Evolutionary conservation across 345 rosid genomes (phyloP).

Genomic region (Excoecaria cochinchinensis): DNA sequence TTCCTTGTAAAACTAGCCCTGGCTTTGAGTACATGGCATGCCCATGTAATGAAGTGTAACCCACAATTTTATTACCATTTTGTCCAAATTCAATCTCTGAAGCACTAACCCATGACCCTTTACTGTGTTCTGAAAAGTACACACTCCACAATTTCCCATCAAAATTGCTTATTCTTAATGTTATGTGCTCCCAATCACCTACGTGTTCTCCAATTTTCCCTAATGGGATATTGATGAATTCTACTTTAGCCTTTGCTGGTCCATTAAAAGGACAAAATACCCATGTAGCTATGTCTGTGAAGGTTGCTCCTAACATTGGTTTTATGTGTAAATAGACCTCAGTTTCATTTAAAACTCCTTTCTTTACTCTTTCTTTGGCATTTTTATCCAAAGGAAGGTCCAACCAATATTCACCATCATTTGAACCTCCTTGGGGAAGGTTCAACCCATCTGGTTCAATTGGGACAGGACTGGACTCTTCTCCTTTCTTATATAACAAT

Average conservation of each 20-base stretch:
- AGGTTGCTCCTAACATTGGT: slow-evolving; percentile 78
- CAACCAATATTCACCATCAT: slow-evolving; percentile 73
- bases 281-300: slow-evolving; percentile 73
- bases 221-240: slow-evolving; percentile 43
- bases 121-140: slow-evolving; percentile 65
- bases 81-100: slow-evolving; percentile 56
- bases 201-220: slow-evolving; percentile 80
- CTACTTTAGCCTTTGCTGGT: slow-evolving; percentile 65
- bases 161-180: slow-evolving; percentile 77
- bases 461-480: slow-evolving; percentile 55
- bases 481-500: slow-evolving; percentile 56
- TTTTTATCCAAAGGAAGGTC: slow-evolving; percentile 61
- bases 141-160: slow-evolving; percentile 54
- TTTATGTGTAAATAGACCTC: slow-evolving; percentile 65
- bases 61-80: slow-evolving; percentile 52
- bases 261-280: slow-evolving; percentile 87
- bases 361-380: slow-evolving; percentile 54
- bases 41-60: slow-evolving; percentile 66
- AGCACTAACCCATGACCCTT: slow-evolving; percentile 66
- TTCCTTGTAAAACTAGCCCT: slow-evolving; percentile 80
- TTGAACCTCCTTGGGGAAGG: slow-evolving; percentile 84
- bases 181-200: slow-evolving; percentile 91
- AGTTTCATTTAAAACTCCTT: slow-evolving; percentile 53
- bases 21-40: slow-evolving; percentile 79
- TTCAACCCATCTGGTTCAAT: slow-evolving; percentile 59